Conservation (phyloP, 1,139 yeast genomes). For the Pichia sp. region DNA sequence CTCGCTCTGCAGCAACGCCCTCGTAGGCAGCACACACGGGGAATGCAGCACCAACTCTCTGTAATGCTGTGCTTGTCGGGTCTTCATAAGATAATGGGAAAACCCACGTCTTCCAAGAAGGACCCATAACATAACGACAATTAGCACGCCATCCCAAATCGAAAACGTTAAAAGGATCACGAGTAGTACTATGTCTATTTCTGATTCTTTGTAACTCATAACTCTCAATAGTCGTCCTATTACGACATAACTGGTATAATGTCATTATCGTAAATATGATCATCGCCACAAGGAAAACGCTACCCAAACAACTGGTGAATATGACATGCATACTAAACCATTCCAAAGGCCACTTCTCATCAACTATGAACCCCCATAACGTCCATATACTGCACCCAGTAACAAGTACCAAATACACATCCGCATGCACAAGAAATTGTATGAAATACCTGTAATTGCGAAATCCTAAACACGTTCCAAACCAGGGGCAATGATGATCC, state of each 20-base stretch:
- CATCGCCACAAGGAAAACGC: slow-evolving; percentile 57
- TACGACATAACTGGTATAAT: slow-evolving; percentile 49
- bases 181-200: slow-evolving; percentile 68
- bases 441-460: slow-evolving; percentile 71
- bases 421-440: slow-evolving; percentile 60
- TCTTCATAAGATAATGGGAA: no score
- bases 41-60: no score
- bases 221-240: slow-evolving; percentile 77
- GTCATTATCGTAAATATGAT: slow-evolving; percentile 53
- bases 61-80: no score
- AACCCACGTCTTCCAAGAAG: slow-evolving; percentile 56
- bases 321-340: no score
- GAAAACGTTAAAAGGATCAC: slow-evolving; percentile 47
- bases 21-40: no score
- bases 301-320: slow-evolving; percentile 51
- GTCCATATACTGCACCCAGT: slow-evolving; percentile 33
- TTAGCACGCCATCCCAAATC: slow-evolving; percentile 62
- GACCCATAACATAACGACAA: slow-evolving; percentile 72
- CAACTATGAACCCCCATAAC: slow-evolving; percentile 43
- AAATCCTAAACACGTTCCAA: slow-evolving; percentile 81
- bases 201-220: slow-evolving; percentile 55
- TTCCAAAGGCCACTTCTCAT: slow-evolving; percentile 11
- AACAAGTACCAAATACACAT: slow-evolving; percentile 41
- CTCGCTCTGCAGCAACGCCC: no score
- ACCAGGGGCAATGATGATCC: slow-evolving; percentile 99